Conservation (phyloP, 495 filamentous ascomycete genomes). For the Pyronema omphalodes region DNA sequence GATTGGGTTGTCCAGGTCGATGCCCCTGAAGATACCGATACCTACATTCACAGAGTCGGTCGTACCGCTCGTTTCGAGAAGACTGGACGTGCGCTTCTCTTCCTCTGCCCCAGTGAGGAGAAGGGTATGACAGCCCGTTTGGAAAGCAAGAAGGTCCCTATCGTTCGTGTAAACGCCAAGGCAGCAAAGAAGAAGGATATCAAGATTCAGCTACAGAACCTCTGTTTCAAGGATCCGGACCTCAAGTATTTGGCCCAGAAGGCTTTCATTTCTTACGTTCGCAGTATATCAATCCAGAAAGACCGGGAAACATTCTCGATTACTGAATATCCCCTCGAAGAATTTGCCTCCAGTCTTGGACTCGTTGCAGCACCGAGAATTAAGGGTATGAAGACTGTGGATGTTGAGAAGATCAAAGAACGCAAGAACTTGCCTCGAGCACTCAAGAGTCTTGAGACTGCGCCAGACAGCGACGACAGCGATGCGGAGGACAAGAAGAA, state of each 20-base stretch:
- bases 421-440: constrained; percentile 65
- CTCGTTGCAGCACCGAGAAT: constrained; percentile 76
- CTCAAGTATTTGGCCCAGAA: constrained; percentile 93
- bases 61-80: constrained; percentile 87
- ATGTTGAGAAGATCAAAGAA: constrained; percentile 43
- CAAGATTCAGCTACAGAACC: constrained; percentile 63
- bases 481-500: constrained; percentile 28
- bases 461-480: constrained; percentile 27
- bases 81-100: constrained; percentile 70
- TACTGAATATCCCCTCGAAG: constrained; percentile 61
- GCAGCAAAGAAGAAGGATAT: constrained; percentile 59
- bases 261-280: constrained; percentile 75
- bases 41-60: constrained; percentile 92
- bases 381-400: constrained; percentile 74
- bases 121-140: constrained; percentile 64
- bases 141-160: constrained; percentile 69
- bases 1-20: constrained; percentile 96
- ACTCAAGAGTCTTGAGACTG: constrained; percentile 30
- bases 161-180: constrained; percentile 68
- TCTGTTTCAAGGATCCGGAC: constrained; percentile 89
- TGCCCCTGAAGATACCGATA: constrained; percentile 89
- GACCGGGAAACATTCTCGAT: constrained; percentile 85
- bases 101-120: constrained; percentile 84
- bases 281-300: constrained; percentile 68
- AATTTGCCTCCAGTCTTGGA: constrained; percentile 66